Base-by-base conservation (phyloP, 2,329 filamentous ascomycete species). In the Neonectria ditissima region DNA sequence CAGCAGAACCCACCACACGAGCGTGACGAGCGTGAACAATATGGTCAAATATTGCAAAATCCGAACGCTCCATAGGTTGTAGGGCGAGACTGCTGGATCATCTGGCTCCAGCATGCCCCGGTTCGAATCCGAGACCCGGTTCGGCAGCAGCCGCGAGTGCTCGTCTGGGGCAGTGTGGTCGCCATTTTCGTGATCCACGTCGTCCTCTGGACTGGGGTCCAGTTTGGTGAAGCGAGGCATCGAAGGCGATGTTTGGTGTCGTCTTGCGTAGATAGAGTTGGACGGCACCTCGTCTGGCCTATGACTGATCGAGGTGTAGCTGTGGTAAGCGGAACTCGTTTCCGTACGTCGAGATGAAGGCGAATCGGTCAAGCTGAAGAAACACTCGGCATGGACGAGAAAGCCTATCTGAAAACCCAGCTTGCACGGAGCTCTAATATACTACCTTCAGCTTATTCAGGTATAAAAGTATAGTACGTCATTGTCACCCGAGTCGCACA, bases 41-140 rank as follows among this genome's bases (percentile, higher is more conserved):
- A 97, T 83, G 5, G 93, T 95, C 65, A 96, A 78, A 75, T 90
- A 92, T 75, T 94, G 89, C 58, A 96, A 83, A 50, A 92, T 87
- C 18, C 96, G 91, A 53, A 99, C 92, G 63, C 89, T 93, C 91
- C 94, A 97, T 39, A 98, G 87, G 73, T 99, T 99, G 81, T 97
- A 97, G 0, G 96, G 96, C 3, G 93, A 92, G 79, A 97, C 81
- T n/a, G 80, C 81, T 10, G 81, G 80, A 61, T 83, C 81, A 57
- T 83, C 81, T 22, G 81, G 80, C 9, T 73, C 74, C 24, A 83
- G 76, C 50, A 80, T 66, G 8, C 68, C 75, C 20, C 75, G 72
- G 39, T 67, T 73, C 70, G 83, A 83, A 73, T 91, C 86, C 16
- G 26, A 30, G 45, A 88, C 80, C 61, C 89, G 86, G 72, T 89